Evolutionary conservation across 345 rosid species (phyloP).

Genomic region (Aethionema arabicum): DNA sequence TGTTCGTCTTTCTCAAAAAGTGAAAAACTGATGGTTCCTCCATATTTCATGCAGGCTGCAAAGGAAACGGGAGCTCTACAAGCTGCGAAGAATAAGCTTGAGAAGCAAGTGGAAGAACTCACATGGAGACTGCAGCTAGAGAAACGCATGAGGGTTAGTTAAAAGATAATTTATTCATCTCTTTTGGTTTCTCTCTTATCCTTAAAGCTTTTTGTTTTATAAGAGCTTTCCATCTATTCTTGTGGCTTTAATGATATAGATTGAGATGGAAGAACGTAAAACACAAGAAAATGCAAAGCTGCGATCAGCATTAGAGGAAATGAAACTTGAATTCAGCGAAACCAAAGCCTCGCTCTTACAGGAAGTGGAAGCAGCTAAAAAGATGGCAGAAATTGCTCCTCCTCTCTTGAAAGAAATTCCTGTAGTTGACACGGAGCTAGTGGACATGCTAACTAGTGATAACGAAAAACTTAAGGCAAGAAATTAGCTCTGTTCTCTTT

Average conservation of each 20-base stretch:
- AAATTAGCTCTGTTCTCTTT: constrained; percentile 15
- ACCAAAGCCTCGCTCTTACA: constrained; percentile 62
- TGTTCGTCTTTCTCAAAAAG: constrained; percentile 14
- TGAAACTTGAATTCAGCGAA: constrained; percentile 72
- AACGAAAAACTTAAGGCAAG: constrained; percentile 83
- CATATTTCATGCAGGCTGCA: constrained; percentile 66
- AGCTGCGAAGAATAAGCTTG: constrained; percentile 87
- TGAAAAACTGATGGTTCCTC: constrained; percentile 12
- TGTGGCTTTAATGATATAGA: constrained; percentile 43
- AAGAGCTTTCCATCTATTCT: constrained; percentile 13
- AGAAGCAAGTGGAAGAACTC: constrained; percentile 92
- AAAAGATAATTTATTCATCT: not conserved
- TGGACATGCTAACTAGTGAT: constrained; percentile 73
- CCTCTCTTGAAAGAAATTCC: constrained; percentile 86
- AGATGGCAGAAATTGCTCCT: constrained; percentile 54
- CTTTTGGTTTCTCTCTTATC: constrained; percentile 11
- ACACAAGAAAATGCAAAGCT: constrained; percentile 80
- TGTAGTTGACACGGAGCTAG: constrained; percentile 63
- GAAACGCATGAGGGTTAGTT: constrained; percentile 75
- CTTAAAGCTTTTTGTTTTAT: not conserved
- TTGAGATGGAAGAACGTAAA: constrained; percentile 88
- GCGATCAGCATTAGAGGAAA: constrained; percentile 69
- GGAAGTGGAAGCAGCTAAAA: constrained; percentile 74
- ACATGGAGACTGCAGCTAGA: constrained; percentile 78
- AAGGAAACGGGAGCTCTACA: constrained; percentile 95